These are phyloP conservation scores for Nadsonia fulvescens DNA, from an alignment of 805 yeast genomes.

Conservation along the genomic window DNA sequence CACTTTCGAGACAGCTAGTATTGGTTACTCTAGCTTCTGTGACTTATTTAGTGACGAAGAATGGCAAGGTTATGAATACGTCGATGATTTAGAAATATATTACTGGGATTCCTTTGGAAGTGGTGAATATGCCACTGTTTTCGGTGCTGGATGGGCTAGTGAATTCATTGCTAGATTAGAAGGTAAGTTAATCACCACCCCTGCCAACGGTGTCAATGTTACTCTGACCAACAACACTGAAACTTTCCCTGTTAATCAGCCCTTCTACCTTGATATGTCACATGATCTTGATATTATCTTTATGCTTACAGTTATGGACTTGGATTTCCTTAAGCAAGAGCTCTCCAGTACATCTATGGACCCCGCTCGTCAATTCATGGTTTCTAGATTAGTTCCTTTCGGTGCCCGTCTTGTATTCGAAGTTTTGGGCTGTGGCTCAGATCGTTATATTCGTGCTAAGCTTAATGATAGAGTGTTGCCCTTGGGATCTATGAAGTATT, in stretches of 20 bases:
- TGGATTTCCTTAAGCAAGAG: conserved; percentile 23
- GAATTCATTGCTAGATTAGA: conserved; percentile 25
- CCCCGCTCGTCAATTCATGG: conserved; percentile 22
- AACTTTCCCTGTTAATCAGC: conserved; percentile 25
- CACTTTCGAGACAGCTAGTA: conserved; percentile 57
- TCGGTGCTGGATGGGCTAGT: conserved; percentile 40
- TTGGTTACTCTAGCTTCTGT: conserved; percentile 52
- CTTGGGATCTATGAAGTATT: conserved; percentile 16
- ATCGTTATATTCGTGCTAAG: conserved; percentile 16
- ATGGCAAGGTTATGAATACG: conserved; percentile 42
- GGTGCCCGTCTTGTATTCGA: conserved; percentile 24
- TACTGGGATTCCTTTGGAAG: conserved; percentile 46
- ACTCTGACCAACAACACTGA: conserved; percentile 17
- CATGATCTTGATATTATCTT: conserved; percentile 57
- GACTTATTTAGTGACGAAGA: conserved; percentile 50
- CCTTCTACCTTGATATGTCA: conserved; percentile 49
- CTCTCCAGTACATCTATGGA: conserved; percentile 28
- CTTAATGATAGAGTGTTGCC: conserved; percentile 23
- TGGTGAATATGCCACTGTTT: conserved; percentile 33
- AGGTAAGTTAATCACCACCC: conserved; percentile 30
- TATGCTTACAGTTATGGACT: conserved; percentile 46
- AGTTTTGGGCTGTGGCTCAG: conserved; percentile 18
- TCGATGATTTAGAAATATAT: conserved; percentile 38
- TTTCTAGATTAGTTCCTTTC: conserved; percentile 24
- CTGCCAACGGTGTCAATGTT: conserved; percentile 32